Evolutionary conservation across 257 asterid species (phyloP).

Genomic region (Anisodus tanguticus): DNA sequence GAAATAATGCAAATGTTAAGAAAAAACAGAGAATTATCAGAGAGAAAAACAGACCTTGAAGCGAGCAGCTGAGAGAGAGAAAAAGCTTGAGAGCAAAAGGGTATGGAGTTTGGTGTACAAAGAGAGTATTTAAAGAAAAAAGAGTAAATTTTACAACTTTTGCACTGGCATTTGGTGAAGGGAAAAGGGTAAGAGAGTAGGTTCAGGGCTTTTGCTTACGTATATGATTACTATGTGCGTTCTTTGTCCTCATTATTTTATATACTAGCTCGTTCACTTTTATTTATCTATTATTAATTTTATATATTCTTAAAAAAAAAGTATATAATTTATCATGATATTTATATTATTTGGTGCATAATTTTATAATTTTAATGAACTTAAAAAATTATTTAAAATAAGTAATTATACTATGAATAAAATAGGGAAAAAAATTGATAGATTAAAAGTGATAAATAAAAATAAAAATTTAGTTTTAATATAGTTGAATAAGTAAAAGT

Average conservation of each 20-base stretch:
- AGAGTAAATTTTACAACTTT: background rate
- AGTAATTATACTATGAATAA: too few relatives aligned
- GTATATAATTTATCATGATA: too few relatives aligned
- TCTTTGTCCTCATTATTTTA: background rate
- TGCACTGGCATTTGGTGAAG: conserved; percentile 33
- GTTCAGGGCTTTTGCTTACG: background rate
- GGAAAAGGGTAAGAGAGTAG: conserved; percentile 22
- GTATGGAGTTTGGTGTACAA: conserved; percentile 7
- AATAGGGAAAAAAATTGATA: too few relatives aligned
- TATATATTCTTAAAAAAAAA: too few relatives aligned
- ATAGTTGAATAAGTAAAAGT: too few relatives aligned
- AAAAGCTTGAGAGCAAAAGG: background rate
- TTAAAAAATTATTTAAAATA: too few relatives aligned
- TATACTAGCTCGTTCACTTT: too few relatives aligned
- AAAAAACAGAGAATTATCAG: conserved; percentile 4
- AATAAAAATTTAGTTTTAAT: too few relatives aligned
- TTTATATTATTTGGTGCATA: background rate
- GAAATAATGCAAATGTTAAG: background rate
- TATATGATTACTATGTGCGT: background rate
- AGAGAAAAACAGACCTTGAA: conserved; percentile 30
- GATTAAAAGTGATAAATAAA: background rate
- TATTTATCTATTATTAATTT: too few relatives aligned
- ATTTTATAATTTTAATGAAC: too few relatives aligned
- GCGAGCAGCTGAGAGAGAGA: conserved; percentile 32
- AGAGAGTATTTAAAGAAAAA: conserved; percentile 30